Percentiles rank a stretch among this genome's conserved stretches.
Evolutionary conservation across 2,329 filamentous ascomycete genomes (phyloP).

Genomic region (Aureobasidium sp.): DNA sequence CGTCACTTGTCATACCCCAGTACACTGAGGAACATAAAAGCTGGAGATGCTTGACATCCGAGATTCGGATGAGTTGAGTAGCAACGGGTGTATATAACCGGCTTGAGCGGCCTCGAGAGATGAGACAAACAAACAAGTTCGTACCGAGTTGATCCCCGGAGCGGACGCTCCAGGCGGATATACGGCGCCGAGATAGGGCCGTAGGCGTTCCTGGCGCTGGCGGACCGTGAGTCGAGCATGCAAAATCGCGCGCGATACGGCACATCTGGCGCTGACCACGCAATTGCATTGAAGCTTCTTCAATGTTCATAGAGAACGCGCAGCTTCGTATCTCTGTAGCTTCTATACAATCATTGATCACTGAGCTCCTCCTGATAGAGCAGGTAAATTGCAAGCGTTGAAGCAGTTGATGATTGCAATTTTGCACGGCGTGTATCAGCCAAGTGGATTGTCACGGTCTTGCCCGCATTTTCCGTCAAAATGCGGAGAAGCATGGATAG

Average conservation of each 20-base stretch:
- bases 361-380: neutral
- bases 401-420: constrained; percentile 9
- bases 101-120: neutral
- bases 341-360: neutral
- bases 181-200: constrained; percentile 12
- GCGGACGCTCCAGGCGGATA: neutral
- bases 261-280: neutral
- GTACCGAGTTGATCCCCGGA: neutral
- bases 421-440: constrained; percentile 12
- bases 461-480: constrained; percentile 1
- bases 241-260: constrained; percentile 9
- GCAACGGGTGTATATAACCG: constrained; percentile 5
- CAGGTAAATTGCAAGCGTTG: constrained; percentile 10
- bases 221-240: neutral
- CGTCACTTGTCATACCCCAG: constrained; percentile 8
- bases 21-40: neutral
- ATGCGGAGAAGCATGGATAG: constrained; percentile 9
- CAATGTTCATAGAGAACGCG: neutral
- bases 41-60: constrained; percentile 3
- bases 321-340: neutral
- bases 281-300: neutral
- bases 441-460: constrained; percentile 8
- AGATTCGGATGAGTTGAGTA: neutral
- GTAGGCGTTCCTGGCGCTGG: neutral
- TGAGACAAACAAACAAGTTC: constrained; percentile 15